Evolutionary conservation across 441 rosid species (phyloP).

Genomic region (Breynia disticha): DNA sequence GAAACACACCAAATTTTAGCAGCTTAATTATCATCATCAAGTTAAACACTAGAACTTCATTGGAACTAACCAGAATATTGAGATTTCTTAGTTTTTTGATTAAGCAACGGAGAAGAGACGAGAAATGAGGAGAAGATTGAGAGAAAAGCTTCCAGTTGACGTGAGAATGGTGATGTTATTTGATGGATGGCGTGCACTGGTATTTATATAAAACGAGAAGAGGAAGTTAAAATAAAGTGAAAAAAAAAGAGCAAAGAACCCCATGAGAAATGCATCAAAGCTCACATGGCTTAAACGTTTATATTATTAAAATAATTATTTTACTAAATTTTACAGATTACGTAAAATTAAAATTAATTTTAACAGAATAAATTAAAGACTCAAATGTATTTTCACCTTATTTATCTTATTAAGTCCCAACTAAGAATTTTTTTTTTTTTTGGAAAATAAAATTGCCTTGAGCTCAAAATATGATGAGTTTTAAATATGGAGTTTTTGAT

Average conservation of each 20-base stretch:
- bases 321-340: too few species aligned
- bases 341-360: background rate
- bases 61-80: background rate
- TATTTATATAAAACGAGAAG: background rate
- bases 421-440: too few species aligned
- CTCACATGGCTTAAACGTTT: constrained; percentile 78
- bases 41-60: too few species aligned
- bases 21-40: constrained; percentile 15
- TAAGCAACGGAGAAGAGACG: too few species aligned
- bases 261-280: constrained; percentile 45
- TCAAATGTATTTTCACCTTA: too few species aligned
- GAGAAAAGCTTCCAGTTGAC: background rate
- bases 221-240: constrained; percentile 17
- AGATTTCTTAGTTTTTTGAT: background rate
- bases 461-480: too few species aligned
- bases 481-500: too few species aligned
- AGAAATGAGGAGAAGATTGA: background rate
- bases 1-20: background rate
- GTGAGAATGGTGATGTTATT: background rate
- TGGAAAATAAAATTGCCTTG: too few species aligned
- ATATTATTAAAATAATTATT: constrained; percentile 26
- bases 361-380: background rate
- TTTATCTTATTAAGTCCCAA: too few species aligned
- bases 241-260: constrained; percentile 29
- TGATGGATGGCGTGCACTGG: background rate